phyloP scores from a whole-genome alignment of 2,329 filamentous ascomycete genomes.

The Cladosporium cucumerinum region DNA sequence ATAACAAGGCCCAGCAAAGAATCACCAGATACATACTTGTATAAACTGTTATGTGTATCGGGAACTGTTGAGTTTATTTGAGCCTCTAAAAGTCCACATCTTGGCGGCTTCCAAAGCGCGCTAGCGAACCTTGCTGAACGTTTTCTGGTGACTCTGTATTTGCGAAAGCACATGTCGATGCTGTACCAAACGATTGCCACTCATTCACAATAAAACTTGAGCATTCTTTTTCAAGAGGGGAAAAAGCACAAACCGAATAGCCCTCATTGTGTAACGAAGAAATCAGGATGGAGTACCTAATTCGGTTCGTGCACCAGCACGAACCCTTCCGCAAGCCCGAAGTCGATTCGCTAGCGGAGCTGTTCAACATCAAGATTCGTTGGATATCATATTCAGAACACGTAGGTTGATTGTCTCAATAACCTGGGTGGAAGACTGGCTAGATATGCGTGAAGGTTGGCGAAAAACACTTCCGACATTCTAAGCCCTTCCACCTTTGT shows the following conservation, averaged over 20 bases:
- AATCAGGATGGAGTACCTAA: slow-evolving; percentile 66
- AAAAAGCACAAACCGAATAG: background rate
- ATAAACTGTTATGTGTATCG: background rate
- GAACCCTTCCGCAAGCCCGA: slow-evolving; percentile 88
- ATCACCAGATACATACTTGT: background rate
- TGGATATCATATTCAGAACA: slow-evolving; percentile 71
- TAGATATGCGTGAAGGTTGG: background rate
- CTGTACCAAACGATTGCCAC: background rate
- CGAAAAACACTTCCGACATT: background rate
- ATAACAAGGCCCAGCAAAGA: background rate
- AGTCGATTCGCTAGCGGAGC: slow-evolving; percentile 71
- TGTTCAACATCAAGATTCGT: slow-evolving; percentile 65
- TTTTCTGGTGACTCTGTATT: slow-evolving; percentile 15
- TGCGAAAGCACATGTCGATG: background rate
- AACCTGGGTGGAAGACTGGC: background rate
- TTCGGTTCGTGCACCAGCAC: slow-evolving; percentile 85
- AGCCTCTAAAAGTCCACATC: background rate
- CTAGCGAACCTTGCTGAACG: slow-evolving; percentile 16
- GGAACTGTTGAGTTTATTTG: background rate
- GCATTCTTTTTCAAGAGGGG: background rate
- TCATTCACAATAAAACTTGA: background rate
- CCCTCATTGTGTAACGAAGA: background rate
- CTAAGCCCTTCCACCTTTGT: background rate
- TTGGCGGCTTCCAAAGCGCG: background rate
- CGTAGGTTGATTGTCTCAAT: slow-evolving; percentile 51